phyloP scores from a whole-genome alignment of 805 yeast species.

The Groenewaldozyma tartarivorans region DNA sequence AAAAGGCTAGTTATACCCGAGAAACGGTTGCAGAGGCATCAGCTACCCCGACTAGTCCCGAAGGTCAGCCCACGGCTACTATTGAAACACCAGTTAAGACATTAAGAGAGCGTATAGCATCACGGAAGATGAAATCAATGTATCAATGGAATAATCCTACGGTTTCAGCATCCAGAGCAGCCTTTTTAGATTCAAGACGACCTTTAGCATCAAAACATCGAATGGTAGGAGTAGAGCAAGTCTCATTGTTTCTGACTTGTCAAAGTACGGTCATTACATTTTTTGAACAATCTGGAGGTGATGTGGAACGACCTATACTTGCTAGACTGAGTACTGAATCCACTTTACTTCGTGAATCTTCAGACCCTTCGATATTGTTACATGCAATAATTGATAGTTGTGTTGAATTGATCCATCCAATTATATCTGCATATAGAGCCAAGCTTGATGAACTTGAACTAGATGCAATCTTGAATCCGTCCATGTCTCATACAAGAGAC shows the following conservation, averaged over 20 bases:
- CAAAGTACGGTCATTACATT: constrained; percentile 43
- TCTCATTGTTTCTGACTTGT: constrained; percentile 38
- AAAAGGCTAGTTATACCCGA: neutral
- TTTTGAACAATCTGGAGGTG: constrained; percentile 48
- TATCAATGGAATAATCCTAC: constrained; percentile 28
- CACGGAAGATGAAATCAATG: constrained; percentile 18
- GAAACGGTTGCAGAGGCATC: neutral
- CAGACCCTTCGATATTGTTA: constrained; percentile 42
- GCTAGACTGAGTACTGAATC: constrained; percentile 36
- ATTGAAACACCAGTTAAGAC: constrained; percentile 6
- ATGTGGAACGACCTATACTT: constrained; percentile 43
- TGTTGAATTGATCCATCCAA: constrained; percentile 46
- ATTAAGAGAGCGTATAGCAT: constrained; percentile 9
- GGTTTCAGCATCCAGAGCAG: constrained; percentile 11
- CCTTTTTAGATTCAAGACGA: constrained; percentile 32
- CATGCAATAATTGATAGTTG: constrained; percentile 47
- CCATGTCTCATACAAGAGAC: constrained; percentile 41
- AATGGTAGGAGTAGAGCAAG: constrained; percentile 47
- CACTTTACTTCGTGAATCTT: constrained; percentile 41
- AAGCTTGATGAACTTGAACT: constrained; percentile 40
- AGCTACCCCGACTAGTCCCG: neutral
- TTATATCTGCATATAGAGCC: constrained; percentile 42
- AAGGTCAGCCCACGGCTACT: neutral
- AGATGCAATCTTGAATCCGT: constrained; percentile 43
- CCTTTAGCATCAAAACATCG: constrained; percentile 37